Percentiles rank a stretch among this genome's conserved stretches.
Conservation (phyloP, 371 early-diverging fungal species). For the Smittium culicis region DNA sequence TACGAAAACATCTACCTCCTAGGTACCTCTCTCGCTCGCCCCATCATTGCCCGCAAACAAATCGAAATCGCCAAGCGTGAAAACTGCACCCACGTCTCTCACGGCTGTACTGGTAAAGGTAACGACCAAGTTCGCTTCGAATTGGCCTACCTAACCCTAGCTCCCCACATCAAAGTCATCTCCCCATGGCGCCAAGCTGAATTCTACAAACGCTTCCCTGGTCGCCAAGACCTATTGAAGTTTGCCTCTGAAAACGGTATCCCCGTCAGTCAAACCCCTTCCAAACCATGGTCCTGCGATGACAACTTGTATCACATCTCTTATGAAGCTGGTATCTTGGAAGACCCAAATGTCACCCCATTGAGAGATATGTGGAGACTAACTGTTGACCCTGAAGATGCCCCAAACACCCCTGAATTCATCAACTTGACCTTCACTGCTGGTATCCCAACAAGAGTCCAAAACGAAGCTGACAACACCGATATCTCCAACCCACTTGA, state of each 20-base stretch:
- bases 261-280: conserved; percentile 86
- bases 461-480: conserved; percentile 58
- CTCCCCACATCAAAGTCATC: conserved; percentile 85
- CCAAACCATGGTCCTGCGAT: conserved; percentile 97
- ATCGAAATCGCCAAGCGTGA: conserved; percentile 86
- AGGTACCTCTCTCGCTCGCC: conserved; percentile 94
- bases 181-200: conserved; percentile 89
- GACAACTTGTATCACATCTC: conserved; percentile 97
- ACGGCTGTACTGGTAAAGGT: conserved; percentile 98
- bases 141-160: conserved; percentile 89
- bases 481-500: conserved; percentile 58
- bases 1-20: conserved; percentile 90
- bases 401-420: conserved; percentile 88
- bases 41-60: conserved; percentile 81
- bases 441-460: conserved; percentile 79
- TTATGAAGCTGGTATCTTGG: conserved; percentile 92
- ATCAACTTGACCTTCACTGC: conserved; percentile 75
- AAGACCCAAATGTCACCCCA: conserved; percentile 85
- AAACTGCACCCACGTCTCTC: conserved; percentile 83
- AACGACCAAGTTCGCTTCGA: conserved; percentile 98
- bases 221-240: conserved; percentile 78
- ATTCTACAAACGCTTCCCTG: conserved; percentile 89
- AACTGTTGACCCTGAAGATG: conserved; percentile 84
- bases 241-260: conserved; percentile 83
- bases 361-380: conserved; percentile 97